Base-by-base conservation (phyloP, 495 filamentous ascomycete genomes). In the Aspergillus sclerotiicarbonarius region DNA sequence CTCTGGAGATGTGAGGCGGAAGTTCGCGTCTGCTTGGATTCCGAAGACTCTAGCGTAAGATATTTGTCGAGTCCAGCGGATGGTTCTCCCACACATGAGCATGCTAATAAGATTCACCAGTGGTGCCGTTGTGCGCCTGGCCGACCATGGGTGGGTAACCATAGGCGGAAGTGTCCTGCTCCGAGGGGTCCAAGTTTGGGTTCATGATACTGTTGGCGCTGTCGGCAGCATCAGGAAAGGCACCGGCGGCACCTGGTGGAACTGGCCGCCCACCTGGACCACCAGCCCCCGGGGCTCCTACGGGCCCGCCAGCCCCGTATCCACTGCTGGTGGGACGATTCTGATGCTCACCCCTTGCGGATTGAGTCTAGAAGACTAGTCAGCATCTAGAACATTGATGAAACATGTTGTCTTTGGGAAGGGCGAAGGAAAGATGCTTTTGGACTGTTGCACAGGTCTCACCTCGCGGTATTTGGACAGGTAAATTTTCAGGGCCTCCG, bases 391-490 rank as follows among this genome's bases (percentile, higher is more conserved):
- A 30, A 37, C 12, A 2, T 37, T 30, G 53, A 41, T 20, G 16
- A 39, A 53, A 53, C 47, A 58, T 15, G 12, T 46, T 29, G 12
- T 29, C 35, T 21, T 16, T 45, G 47, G 56, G 16, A 12, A 20
- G 51, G 16, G 51, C 45, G 19, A 35, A 63, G 54, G 54, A 59
- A 57, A 44, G 20, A 49, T 62, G 51, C 54, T 16, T 57, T 68
- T 57, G 58, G 63, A 33, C 55, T n/a, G 63, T 64, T 63, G 61
- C 61, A 62, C 51, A 72, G 63, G 65, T 80, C 87, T 86, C 84
- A 98, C 93, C 81, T 98, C 94, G 73, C 94, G 87, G 76, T 98
- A 98, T 74, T 97, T 93, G 58, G 92, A 88, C 53, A 98, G 82
- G 69, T 98, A 98, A 60, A 98, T 97, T 76, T 98, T 98, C 48